These are phyloP conservation scores for Lasiodiplodia citricola DNA, from an alignment of 2,329 filamentous ascomycete species.

Conservation along the genomic window DNA sequence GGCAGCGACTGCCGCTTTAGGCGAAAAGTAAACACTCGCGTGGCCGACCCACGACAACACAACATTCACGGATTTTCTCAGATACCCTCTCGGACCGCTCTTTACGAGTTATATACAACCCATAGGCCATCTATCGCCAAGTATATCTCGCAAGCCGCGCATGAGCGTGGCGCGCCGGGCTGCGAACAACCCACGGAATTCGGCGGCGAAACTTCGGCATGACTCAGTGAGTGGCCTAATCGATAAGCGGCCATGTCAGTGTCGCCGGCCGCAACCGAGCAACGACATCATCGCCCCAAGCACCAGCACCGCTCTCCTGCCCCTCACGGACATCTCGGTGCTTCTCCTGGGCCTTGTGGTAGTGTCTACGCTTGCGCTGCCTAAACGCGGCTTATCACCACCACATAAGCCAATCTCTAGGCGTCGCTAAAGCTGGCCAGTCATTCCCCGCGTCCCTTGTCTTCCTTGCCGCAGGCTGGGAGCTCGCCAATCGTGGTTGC, in stretches of 20 bases:
- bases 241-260: conserved; percentile 10
- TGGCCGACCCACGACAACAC: not conserved
- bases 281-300: conserved; percentile 15
- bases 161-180: not conserved
- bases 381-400: not conserved
- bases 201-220: not conserved
- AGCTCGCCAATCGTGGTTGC: conserved; percentile 17
- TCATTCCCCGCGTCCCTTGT: not conserved
- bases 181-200: not conserved
- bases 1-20: conserved; percentile 1
- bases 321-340: not conserved
- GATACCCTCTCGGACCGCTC: accelerated
- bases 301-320: conserved; percentile 1
- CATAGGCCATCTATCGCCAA: not conserved
- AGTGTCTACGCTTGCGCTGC: not conserved
- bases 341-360: not conserved
- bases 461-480: not conserved
- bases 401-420: not conserved
- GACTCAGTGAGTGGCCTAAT: not conserved
- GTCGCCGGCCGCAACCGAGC: not conserved
- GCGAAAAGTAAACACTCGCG: not conserved
- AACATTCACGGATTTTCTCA: not conserved
- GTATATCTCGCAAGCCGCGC: not conserved
- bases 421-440: not conserved
- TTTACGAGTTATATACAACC: not conserved